These are phyloP conservation scores for Purpureocillium lavendulum DNA, from an alignment of 2,329 filamentous ascomycete genomes.

Conservation along the genomic window DNA sequence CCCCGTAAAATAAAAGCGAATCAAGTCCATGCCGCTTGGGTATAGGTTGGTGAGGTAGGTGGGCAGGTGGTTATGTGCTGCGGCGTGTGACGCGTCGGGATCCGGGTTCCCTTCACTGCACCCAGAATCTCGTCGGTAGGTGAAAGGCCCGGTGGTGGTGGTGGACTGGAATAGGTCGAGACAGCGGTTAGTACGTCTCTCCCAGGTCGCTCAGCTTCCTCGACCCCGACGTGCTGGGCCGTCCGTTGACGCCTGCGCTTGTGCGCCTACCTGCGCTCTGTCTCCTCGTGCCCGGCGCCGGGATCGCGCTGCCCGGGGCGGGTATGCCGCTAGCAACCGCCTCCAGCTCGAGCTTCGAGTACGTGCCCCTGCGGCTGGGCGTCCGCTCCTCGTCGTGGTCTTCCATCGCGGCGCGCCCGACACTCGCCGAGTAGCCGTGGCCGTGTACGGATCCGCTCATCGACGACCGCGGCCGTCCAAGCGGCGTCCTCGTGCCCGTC, in stretches of 20 bases:
- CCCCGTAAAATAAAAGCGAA: too few species aligned
- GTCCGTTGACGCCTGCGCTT: constrained; percentile 26
- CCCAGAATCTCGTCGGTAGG: neutral
- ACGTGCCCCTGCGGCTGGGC: constrained; percentile 48
- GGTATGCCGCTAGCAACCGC: constrained; percentile 30
- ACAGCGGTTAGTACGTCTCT: constrained; percentile 39
- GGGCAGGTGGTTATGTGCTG: too few species aligned
- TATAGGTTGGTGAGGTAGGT: too few species aligned
- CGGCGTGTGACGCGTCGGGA: too few species aligned
- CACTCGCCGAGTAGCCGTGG: constrained; percentile 48
- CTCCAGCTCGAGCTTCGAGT: constrained; percentile 38
- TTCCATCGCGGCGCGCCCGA: constrained; percentile 44
- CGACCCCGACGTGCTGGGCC: constrained; percentile 23
- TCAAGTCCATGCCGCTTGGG: too few species aligned
- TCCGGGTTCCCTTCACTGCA: too few species aligned
- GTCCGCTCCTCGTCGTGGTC: constrained; percentile 35
- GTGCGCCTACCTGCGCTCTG: constrained; percentile 36
- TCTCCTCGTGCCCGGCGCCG: constrained; percentile 33
- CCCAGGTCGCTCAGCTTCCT: constrained; percentile 41
- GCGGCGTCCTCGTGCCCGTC: constrained; percentile 52
- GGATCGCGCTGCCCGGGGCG: constrained; percentile 34
- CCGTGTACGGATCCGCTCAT: constrained; percentile 55
- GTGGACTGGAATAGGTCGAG: too few species aligned
- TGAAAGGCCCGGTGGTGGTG: too few species aligned
- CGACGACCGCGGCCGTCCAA: constrained; percentile 64